Evolutionary conservation across 2,329 filamentous ascomycete species (phyloP).

Genomic region (Colletotrichum horii): DNA sequence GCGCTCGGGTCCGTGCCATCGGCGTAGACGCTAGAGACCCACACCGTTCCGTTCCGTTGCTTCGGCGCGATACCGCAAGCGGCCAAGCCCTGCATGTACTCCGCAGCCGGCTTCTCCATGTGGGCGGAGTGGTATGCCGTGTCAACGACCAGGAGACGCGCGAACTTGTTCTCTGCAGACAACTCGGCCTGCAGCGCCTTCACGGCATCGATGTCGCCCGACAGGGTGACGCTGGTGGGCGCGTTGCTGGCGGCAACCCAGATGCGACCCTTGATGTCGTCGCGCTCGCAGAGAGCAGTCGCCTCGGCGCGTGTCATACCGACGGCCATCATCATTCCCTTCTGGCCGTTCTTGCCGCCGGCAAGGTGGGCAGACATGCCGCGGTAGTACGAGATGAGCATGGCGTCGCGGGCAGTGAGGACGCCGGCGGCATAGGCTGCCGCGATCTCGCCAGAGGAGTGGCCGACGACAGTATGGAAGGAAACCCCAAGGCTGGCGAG

Average conservation of each 20-base stretch:
- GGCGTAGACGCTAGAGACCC: constrained; percentile 46
- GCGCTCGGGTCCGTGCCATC: constrained; percentile 19
- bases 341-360: constrained; percentile 6
- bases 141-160: constrained; percentile 43
- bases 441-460: constrained; percentile 33
- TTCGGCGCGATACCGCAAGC: constrained; percentile 30
- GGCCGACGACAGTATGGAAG: constrained; percentile 25
- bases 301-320: constrained; percentile 23
- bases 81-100: constrained; percentile 37
- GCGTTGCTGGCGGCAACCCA: constrained; percentile 30
- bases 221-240: constrained; percentile 35
- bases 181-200: constrained; percentile 26
- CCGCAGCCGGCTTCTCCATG: constrained; percentile 40
- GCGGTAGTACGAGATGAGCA: constrained; percentile 27
- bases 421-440: constrained; percentile 40
- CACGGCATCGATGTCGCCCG: constrained; percentile 32
- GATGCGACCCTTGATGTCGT: constrained; percentile 23
- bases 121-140: constrained; percentile 56
- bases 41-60: constrained; percentile 29
- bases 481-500: constrained; percentile 13
- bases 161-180: constrained; percentile 34
- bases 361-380: constrained; percentile 22
- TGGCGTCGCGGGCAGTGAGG: constrained; percentile 22
- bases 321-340: constrained; percentile 28
- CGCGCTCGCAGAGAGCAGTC: constrained; percentile 18